phyloP scores from a whole-genome alignment of 1,284 basidiomycete species.

The Ceratobasidium sp. region DNA sequence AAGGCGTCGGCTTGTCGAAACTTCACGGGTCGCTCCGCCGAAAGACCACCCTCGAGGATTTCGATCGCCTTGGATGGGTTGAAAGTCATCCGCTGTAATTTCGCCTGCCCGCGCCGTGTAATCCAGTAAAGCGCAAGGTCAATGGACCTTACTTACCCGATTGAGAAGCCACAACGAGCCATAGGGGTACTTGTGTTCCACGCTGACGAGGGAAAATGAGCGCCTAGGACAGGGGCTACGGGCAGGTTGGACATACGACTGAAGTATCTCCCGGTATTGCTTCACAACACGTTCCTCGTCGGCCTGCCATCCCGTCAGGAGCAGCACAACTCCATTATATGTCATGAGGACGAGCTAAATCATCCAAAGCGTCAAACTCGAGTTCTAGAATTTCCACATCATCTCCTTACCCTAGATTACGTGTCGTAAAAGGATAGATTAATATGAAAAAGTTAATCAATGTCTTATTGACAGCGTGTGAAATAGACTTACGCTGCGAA shows the following conservation, averaged over 20 bases:
- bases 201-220: conserved; percentile 52
- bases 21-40: conserved; percentile 61
- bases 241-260: conserved; percentile 59
- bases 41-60: conserved; percentile 69
- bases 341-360: conserved; percentile 79
- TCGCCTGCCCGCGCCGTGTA: conserved; percentile 62
- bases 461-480: conserved; percentile 21
- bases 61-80: conserved; percentile 71
- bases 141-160: conserved; percentile 59
- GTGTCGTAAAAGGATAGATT: conserved; percentile 30
- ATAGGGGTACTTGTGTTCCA: conserved; percentile 69
- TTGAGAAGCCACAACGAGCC: conserved; percentile 82
- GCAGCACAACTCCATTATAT: conserved; percentile 75
- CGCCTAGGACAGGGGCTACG: background rate
- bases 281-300: conserved; percentile 71
- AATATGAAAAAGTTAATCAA: conserved; percentile 39
- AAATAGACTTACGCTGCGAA: conserved; percentile 70
- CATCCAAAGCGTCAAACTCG: conserved; percentile 4
- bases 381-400: background rate
- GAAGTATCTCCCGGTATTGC: conserved; percentile 71
- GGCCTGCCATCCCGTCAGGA: conserved; percentile 74
- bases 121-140: background rate
- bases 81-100: conserved; percentile 75
- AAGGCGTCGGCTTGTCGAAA: conserved; percentile 79
- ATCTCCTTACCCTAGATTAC: conserved; percentile 21